Evolutionary conservation across 306 rosid genomes (phyloP), one percentile per base, ranked within the genome.

Genomic region (Pueraria montana): DNA sequence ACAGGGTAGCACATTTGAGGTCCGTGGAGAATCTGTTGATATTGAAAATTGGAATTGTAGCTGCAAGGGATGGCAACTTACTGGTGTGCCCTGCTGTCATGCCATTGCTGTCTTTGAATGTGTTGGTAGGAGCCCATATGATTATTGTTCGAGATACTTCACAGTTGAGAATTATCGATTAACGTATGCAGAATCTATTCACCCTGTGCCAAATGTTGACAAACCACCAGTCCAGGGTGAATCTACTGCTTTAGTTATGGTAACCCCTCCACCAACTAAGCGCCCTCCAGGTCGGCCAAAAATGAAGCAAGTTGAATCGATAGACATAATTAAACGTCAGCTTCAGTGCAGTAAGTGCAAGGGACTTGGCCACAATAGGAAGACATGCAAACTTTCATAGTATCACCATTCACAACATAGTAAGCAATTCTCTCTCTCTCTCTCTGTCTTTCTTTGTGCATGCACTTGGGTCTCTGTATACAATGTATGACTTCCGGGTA

Each of bases 271-370:
- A 4, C 99, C 99, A 61, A 92, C 98, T 9, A 96, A 89, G 80
- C 91, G 99, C 64, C 93, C 98, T 7, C 99, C 96, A 7, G 97
- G 99, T 72, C 97, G 98, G 70, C 99, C 99, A 10, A 96, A 90
- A 89, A 76, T 78, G 85, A 93, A 96, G 90, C 91, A 88, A 73
- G 74, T 79, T 11, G 96, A 93, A 43, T 66, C 97, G 17, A 48
- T 88, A 46, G 99, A 96, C 80, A 78, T 94, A 50, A 88, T 92
- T 59, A 96, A 96, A 85, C 96, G 97, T 6, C 98, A 94, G 79
- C 96, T 96, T 49, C 99, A 96, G 84, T 96, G 99, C 76, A 87
- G 99, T 83, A 96, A 91, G 76, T 94, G 99, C 90, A 96, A 96
- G 86, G 98, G 94, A 65, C 97, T 96, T 80, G 99, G 99, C 70